Percentiles rank a stretch among this genome's conserved stretches.
phyloP scores from a whole-genome alignment of 176 grass and related monocot genomes.

The Aegilops bicornis region DNA sequence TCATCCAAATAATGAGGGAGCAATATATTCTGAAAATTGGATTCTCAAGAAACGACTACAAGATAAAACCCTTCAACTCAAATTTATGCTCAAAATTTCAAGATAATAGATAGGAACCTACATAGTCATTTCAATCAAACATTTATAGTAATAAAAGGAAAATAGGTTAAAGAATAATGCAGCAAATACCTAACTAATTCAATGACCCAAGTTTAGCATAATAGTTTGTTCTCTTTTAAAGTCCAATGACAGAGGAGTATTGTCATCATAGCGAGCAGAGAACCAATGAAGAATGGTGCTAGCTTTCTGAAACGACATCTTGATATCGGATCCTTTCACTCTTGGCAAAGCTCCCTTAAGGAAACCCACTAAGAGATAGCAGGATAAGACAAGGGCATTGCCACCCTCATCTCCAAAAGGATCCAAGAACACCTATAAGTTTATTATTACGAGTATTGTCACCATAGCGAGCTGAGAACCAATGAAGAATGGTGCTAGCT shows the following conservation, averaged over 20 bases:
- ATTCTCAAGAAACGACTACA: not conserved
- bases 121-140: not conserved
- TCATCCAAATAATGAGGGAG: not conserved
- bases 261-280: conserved; percentile 51
- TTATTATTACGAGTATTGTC: conserved; percentile 7
- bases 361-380: conserved; percentile 2
- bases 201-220: not conserved
- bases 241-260: not conserved
- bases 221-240: not conserved
- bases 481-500: conserved; percentile 36
- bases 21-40: not conserved
- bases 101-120: not conserved
- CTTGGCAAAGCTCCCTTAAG: conserved; percentile 1
- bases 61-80: not conserved
- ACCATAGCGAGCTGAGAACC: conserved; percentile 53
- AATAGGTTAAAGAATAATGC: not conserved
- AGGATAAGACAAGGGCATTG: conserved; percentile 16
- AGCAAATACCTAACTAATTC: not conserved
- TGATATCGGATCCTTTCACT: conserved; percentile 36
- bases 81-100: not conserved
- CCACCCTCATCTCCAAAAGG: conserved; percentile 19
- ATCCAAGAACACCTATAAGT: conserved; percentile 27
- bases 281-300: conserved; percentile 32
- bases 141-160: not conserved
- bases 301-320: conserved; percentile 55